Conservation (phyloP, 345 rosid species). For the Cardamine occulta region DNA sequence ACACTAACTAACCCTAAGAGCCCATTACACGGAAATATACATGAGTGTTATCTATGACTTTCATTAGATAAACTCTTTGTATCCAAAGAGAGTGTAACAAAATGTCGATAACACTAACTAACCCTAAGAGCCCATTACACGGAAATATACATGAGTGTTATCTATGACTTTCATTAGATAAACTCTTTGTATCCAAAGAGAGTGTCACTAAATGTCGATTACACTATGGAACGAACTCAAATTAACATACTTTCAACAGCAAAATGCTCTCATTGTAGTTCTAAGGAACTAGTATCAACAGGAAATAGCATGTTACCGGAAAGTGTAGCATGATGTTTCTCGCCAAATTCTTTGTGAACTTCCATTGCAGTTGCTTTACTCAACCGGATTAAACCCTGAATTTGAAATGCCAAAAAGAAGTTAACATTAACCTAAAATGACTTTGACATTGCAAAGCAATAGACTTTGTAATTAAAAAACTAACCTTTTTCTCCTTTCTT, state of each 20-base stretch:
- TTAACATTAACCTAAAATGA: background rate
- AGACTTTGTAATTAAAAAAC: background rate
- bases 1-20: no score
- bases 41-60: background rate
- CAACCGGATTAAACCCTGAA: conserved; percentile 56
- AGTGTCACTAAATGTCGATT: background rate
- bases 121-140: background rate
- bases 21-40: background rate
- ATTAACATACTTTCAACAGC: background rate
- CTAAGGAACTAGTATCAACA: background rate
- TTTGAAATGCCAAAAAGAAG: conserved; percentile 11
- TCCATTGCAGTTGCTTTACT: conserved; percentile 52
- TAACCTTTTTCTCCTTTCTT: conserved; percentile 80
- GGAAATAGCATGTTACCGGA: conserved; percentile 49
- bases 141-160: background rate
- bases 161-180: background rate
- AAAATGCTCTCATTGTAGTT: background rate
- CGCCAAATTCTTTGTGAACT: conserved; percentile 51
- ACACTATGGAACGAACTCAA: background rate
- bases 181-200: background rate
- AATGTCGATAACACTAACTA: no score
- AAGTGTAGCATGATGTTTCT: conserved; percentile 47
- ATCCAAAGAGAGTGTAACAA: no score
- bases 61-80: background rate
- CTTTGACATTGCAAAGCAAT: background rate